Base-by-base conservation (phyloP, 495 filamentous ascomycete species). In the Diplogelasinospora grovesii region DNA sequence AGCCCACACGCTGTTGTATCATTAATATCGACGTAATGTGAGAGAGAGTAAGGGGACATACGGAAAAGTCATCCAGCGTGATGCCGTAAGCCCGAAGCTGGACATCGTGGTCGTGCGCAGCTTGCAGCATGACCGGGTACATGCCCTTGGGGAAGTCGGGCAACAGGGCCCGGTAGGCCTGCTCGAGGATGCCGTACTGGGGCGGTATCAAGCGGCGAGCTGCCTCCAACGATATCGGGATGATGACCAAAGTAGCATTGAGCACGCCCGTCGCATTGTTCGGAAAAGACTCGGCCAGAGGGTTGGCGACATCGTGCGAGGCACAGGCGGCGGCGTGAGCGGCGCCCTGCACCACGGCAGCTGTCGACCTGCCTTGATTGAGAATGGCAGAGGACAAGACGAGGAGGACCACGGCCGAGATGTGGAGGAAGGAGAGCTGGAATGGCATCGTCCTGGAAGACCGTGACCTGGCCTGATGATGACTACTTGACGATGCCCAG, bases 111-210 rank as follows among this genome's bases (percentile, higher is more conserved):
- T 69, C 65, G 16, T 68, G 64, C 5, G 61, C 65, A 8, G 63
- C 64, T 36, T 69, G 64, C 11, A 66, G 24, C 49, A 69, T 33
- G 44, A 69, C 59, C 4, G 65, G 65, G 39, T 67, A 69, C 64
- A 68, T 68, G 18, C 59, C 64, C 32, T 52, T 46, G 2, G 64
- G 64, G 24, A 69, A 69, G 22, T 50, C 46, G 16, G 65, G 65
- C 6, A 66, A 30, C 10, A 67, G 41, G 15, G 45, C 38, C 1
- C 61, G 54, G 43, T 63, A 69, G 2, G 63, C 62, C 8, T 41
- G 22, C 34, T 69, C 65, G 32, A 64, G 52, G 36, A 69, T 66
- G 35, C 45, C 45, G 38, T 57, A 66, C 36, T 59, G 53, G 1
- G 53, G 38, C 11, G 65, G 65, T 8, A 69, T 57, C 39, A 65